These are phyloP conservation scores for Hawksworthiomyces lignivorus DNA, from an alignment of 2,329 filamentous ascomycete species.

Conservation along the genomic window DNA sequence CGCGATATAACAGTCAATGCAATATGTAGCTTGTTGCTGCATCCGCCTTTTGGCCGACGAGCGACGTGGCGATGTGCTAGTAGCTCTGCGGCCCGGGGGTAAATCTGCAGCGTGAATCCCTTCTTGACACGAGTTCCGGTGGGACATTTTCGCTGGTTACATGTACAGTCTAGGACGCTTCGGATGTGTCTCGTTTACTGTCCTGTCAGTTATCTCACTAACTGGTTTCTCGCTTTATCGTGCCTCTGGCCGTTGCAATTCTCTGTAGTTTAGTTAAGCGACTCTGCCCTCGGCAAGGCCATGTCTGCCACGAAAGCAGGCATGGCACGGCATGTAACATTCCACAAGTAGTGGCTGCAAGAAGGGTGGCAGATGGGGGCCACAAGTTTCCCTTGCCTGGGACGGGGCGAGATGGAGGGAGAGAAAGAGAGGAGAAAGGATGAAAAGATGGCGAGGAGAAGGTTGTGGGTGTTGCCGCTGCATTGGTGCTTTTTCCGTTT, in stretches of 20 bases:
- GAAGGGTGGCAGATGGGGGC: background rate
- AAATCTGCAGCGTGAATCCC: background rate
- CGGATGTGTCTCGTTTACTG: too few relatives aligned
- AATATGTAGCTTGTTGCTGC: too few relatives aligned
- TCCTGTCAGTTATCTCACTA: too few relatives aligned
- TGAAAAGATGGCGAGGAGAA: background rate
- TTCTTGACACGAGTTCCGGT: background rate
- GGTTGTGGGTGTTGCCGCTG: background rate
- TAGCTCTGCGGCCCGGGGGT: background rate
- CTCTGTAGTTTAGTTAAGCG: background rate
- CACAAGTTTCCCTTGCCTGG: too few relatives aligned
- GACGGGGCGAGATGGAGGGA: too few relatives aligned
- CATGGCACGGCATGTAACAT: conserved; percentile 2
- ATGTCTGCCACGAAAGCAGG: background rate
- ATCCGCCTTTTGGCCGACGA: too few relatives aligned
- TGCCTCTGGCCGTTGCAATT: too few relatives aligned
- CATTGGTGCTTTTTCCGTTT: background rate
- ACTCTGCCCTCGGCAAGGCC: background rate
- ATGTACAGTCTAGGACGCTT: too few relatives aligned
- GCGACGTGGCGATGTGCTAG: conserved; percentile 6
- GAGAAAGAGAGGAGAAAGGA: background rate
- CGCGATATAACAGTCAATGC: too few relatives aligned
- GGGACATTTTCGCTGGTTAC: too few relatives aligned
- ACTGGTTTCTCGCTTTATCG: too few relatives aligned
- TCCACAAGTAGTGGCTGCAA: background rate